Evolutionary conservation across 768 basidiomycete genomes (phyloP).

Genomic region (Collybia nuda): DNA sequence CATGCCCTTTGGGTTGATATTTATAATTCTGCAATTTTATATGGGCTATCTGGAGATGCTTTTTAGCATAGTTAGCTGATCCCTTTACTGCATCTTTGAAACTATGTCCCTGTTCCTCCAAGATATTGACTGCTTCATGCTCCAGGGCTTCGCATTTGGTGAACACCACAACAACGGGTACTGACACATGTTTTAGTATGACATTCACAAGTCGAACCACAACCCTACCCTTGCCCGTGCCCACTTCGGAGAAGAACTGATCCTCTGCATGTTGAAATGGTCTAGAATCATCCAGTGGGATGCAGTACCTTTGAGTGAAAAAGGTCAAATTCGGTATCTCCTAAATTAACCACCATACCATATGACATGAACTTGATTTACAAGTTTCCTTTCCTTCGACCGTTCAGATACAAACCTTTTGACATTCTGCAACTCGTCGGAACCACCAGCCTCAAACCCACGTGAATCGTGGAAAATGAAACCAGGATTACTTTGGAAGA

Average conservation of each 20-base stretch:
- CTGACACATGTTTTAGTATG: constrained; percentile 11
- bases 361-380: constrained; percentile 35
- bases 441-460: constrained; percentile 36
- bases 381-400: constrained; percentile 10
- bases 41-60: constrained; percentile 13
- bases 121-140: background rate
- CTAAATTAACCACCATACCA: constrained; percentile 23
- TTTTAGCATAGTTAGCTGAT: background rate
- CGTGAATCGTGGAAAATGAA: constrained; percentile 45
- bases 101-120: constrained; percentile 7
- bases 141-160: constrained; percentile 33
- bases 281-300: constrained; percentile 25
- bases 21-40: constrained; percentile 10
- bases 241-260: constrained; percentile 26
- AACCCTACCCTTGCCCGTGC: constrained; percentile 20
- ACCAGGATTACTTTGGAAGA: constrained; percentile 25
- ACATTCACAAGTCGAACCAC: background rate
- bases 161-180: constrained; percentile 37
- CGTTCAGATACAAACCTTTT: constrained; percentile 26
- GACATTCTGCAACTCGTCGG: constrained; percentile 25
- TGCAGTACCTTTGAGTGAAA: constrained; percentile 34
- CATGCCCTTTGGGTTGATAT: constrained; percentile 15
- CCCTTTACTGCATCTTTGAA: too few relatives aligned
- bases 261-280: constrained; percentile 25
- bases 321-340: background rate